Evolutionary conservation across 345 rosid species (phyloP), one percentile per base, ranked within the genome.

Genomic region (Citrus maxima): DNA sequence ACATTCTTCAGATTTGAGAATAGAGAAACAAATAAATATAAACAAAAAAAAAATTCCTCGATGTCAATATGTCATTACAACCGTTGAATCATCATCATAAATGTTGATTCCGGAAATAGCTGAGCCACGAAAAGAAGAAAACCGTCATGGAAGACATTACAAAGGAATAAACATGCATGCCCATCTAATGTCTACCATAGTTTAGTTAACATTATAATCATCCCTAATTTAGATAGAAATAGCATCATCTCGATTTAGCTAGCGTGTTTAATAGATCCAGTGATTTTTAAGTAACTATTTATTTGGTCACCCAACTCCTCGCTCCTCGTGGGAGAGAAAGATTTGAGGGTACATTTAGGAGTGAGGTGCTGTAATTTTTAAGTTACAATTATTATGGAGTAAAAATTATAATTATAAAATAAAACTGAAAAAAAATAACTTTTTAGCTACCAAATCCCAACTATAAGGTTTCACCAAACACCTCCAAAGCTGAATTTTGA

Each of bases 341-440:
- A 4, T 12, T 1, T 42, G 51, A 42, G 1, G 0, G 0, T 1
- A 1, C 0, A 35, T 35, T 6, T 35, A 35, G 0, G 0, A 35
- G 1, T 35, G 0, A 35, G 0, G 1, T 35, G 0, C 0, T 5
- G 0, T 35, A 35, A 0, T 5, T 35, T 35, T 5, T 35, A 35
- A 35, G 0, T 35, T 6, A 35, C 0, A 35, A 5, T 0, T 35
- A 0, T 5, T 35, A 0, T 35, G 0, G 0, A 35, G 0, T 35
- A 35, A 35, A 35, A 35, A 1, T 35, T 35, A 35, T 35, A 35
- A 5, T 35, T 35, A 35, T 35, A 5, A 35, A 35, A 35, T 35
- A 35, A 5, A 35, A 34, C 0, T 34, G 1, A 5, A 0, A 34
- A 34, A 34, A 34, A 34, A 34, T 34, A 34, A 5, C 6, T 34